phyloP scores from a whole-genome alignment of 805 yeast species.

The Candida schatavii region DNA sequence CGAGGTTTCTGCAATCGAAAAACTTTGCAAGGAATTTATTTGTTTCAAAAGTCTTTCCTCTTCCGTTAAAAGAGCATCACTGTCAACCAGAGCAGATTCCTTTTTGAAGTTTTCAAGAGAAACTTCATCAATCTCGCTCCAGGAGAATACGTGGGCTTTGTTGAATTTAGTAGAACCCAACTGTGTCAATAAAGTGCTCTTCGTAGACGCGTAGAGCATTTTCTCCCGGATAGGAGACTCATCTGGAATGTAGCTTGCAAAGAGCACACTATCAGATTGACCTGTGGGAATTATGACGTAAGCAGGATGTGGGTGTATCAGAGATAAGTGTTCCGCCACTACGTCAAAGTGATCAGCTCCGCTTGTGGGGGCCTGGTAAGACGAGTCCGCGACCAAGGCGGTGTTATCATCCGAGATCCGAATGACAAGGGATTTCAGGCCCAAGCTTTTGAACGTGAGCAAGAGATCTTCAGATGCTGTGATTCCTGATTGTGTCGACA shows the following conservation, averaged over 20 bases:
- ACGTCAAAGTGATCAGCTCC: constrained; percentile 16
- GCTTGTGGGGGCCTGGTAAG: constrained; percentile 13
- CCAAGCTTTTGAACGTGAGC: constrained; percentile 19
- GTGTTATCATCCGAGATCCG: constrained; percentile 33
- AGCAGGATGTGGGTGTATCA: constrained; percentile 33
- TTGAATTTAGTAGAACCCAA: constrained; percentile 62
- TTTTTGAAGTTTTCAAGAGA: constrained; percentile 44
- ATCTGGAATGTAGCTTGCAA: constrained; percentile 87
- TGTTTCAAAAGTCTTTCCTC: constrained; percentile 53
- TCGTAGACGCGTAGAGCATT: constrained; percentile 93
- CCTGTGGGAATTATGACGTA: constrained; percentile 27
- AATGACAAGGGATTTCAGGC: constrained; percentile 24
- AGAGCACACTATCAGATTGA: constrained; percentile 32
- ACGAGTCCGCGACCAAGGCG: constrained; percentile 27
- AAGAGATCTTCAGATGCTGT: constrained; percentile 31
- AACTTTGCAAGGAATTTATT: constrained; percentile 36
- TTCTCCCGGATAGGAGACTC: constrained; percentile 74
- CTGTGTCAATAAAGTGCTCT: constrained; percentile 69
- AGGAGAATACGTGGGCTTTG: constrained; percentile 38
- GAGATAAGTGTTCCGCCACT: constrained; percentile 20
- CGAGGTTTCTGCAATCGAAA: constrained; percentile 22
- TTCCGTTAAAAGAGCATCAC: constrained; percentile 47
- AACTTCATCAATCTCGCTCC: constrained; percentile 58
- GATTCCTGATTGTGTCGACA: constrained; percentile 47
- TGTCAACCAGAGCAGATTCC: constrained; percentile 5